Base-by-base conservation (phyloP, 768 basidiomycete genomes). In the Coprinopsis cinerea region DNA sequence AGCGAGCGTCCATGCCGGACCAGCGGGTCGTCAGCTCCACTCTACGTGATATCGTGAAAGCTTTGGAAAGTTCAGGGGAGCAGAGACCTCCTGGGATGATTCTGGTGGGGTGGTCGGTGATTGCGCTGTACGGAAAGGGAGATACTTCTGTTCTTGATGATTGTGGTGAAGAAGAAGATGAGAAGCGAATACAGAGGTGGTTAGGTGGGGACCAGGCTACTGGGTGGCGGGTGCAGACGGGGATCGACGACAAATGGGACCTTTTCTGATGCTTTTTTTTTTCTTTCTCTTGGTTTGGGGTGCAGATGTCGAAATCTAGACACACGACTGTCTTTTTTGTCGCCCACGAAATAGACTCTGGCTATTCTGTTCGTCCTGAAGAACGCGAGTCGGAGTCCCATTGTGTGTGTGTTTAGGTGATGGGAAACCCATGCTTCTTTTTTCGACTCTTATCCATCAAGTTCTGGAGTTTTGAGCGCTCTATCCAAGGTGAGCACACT, bases 31-130 rank as follows among this genome's bases (percentile, higher is more conserved):
- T 96, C 18, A 74, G 75, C 24, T 87, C 85, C 15, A 98, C 93
- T 1, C 62, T 99, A 43, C 73, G 67, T 48, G 75, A 85, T 58
- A 79, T 97, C 32, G 79, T 77, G 14, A 66, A 65, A 15, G 92
- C 87, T 1, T 62, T 97, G 63, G 83, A 85, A 49, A 79, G 76
- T 53, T 68, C 76, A 1, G 92, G 88, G 6, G 88, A 91, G 57
- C 93, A 98, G 64, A 70, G 94, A 28, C 92, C 94, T 15, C 96
- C 96, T 0, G 96, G 93, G 7, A 93, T 99, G 88, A 87, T 98
- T 63, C 76, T 97, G 25, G 75, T 99, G 57, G 96, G 96, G 1
- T 99, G 94, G 94, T 77, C 85, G 2, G 86, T 88, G 9, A 63
- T 92, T 54, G 83, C 87, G 32, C 67, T 98, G 39, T 83, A 87